These are phyloP conservation scores for Phytophthora crassamura DNA, from an alignment of 352 stramenopile species.

Conservation along the genomic window DNA sequence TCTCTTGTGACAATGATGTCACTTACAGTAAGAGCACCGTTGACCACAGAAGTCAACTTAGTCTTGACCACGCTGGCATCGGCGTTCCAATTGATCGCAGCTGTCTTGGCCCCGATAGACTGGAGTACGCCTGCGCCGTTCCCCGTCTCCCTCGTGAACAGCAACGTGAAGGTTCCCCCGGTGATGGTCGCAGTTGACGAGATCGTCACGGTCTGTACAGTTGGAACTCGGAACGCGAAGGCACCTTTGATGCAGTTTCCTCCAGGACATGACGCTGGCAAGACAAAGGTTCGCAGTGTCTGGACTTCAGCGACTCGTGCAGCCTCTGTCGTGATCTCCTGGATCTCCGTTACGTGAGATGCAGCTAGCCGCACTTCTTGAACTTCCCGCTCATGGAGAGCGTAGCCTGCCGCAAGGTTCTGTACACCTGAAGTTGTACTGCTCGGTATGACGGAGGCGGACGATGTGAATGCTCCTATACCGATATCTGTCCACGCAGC, in stretches of 20 bases:
- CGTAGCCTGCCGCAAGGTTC: constrained; percentile 64
- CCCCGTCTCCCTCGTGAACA: constrained; percentile 45
- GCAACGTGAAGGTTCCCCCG: constrained; percentile 54
- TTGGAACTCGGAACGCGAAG: constrained; percentile 77
- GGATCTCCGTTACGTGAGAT: constrained; percentile 72
- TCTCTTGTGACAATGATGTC: constrained; percentile 84
- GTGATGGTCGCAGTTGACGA: constrained; percentile 57
- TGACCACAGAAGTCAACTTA: constrained; percentile 31
- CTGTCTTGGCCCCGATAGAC: constrained; percentile 23
- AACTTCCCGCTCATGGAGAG: constrained; percentile 63
- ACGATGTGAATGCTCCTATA: constrained; percentile 48
- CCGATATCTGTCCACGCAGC: constrained; percentile 67
- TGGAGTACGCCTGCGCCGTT: constrained; percentile 39
- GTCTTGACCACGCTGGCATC: constrained; percentile 38
- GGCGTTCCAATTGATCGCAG: constrained; percentile 55
- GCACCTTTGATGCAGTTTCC: constrained; percentile 57
- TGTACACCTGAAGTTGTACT: constrained; percentile 48
- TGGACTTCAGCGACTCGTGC: constrained; percentile 78
- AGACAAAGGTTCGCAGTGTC: constrained; percentile 62
- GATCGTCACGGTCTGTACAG: constrained; percentile 76
- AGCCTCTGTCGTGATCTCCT: constrained; percentile 67
- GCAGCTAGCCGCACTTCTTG: constrained; percentile 76
- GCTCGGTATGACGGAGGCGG: constrained; percentile 55
- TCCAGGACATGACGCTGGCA: constrained; percentile 49
- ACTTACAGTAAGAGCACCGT: constrained; percentile 38